Evolutionary conservation across 441 rosid genomes (phyloP).

Genomic region (Hura crepitans): DNA sequence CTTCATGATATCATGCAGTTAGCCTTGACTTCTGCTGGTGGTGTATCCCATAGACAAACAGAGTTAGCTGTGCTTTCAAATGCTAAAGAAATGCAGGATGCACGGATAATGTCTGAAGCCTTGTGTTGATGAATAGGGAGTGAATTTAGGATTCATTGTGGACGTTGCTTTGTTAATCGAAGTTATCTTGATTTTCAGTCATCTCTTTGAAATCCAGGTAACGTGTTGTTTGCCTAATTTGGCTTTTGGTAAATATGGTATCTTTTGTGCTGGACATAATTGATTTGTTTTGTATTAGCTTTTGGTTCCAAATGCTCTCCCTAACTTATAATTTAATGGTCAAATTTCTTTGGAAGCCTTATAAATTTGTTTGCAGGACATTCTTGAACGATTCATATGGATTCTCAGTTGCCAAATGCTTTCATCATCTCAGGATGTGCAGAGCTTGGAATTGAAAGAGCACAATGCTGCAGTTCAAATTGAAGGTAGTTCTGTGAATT

Average conservation of each 20-base stretch:
- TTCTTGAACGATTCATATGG: not conserved
- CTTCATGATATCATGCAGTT: slow-evolving; percentile 28
- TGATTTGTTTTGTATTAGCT: not conserved
- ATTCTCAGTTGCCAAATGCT: not conserved
- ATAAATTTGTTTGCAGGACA: not conserved
- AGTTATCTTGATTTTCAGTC: not conserved
- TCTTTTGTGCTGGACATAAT: slow-evolving; percentile 6
- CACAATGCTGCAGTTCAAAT: not conserved
- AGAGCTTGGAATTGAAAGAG: slow-evolving; percentile 11
- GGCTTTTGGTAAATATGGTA: not conserved
- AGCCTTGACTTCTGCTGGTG: slow-evolving; percentile 14
- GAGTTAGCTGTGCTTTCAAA: slow-evolving; percentile 22
- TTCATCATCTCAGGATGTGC: slow-evolving; percentile 4
- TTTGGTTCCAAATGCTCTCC: not conserved
- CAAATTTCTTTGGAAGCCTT: not conserved
- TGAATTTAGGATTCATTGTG: not conserved
- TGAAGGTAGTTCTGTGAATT: not conserved
- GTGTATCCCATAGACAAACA: slow-evolving; percentile 19
- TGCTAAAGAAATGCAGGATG: slow-evolving; percentile 25
- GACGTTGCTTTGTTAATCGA: not conserved
- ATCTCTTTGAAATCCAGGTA: slow-evolving; percentile 18
- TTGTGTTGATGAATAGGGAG: slow-evolving; percentile 22
- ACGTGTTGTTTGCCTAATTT: slow-evolving; percentile 12
- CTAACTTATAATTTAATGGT: not conserved
- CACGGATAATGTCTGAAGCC: slow-evolving; percentile 26